Evolutionary conservation across 805 yeast genomes (phyloP).

Genomic region (Lipomyces yamanashiensis): DNA sequence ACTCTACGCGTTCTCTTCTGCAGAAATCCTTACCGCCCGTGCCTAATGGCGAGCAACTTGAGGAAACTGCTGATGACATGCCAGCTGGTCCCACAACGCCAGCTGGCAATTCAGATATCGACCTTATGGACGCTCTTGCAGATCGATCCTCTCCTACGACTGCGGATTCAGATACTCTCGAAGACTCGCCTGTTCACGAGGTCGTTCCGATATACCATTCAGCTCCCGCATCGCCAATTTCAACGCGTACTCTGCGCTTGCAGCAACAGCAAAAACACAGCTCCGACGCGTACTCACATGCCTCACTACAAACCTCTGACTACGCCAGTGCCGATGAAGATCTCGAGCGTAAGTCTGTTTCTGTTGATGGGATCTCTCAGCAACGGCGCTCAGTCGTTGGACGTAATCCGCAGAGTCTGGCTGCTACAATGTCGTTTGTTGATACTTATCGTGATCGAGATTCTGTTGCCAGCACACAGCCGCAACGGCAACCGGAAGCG

Average conservation of each 20-base stretch:
- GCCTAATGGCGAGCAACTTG: background rate
- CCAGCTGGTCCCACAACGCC: too few relatives aligned
- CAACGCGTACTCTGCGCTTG: background rate
- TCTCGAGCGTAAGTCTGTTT: background rate
- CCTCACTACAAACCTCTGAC: slow-evolving; percentile 8
- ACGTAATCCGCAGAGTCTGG: background rate
- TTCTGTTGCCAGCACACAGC: background rate
- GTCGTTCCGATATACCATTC: background rate
- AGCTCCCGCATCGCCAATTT: background rate
- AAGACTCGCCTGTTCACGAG: background rate
- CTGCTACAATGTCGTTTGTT: slow-evolving; percentile 10
- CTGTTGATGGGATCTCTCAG: background rate
- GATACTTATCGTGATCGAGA: slow-evolving; percentile 8
- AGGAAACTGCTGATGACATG: too few relatives aligned
- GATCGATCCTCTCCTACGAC: background rate
- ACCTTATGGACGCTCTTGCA: background rate
- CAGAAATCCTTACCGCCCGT: slow-evolving; percentile 12
- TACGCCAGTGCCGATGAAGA: slow-evolving; percentile 21
- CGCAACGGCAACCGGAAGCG: too few relatives aligned
- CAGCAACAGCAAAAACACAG: background rate
- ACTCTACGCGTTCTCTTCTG: background rate
- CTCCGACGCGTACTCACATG: slow-evolving; percentile 1
- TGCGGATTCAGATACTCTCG: background rate
- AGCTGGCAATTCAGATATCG: background rate
- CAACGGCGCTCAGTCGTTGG: too few relatives aligned